These are phyloP conservation scores for Ascochyta pisi DNA, from an alignment of 2,329 filamentous ascomycete species.

Conservation along the genomic window DNA sequence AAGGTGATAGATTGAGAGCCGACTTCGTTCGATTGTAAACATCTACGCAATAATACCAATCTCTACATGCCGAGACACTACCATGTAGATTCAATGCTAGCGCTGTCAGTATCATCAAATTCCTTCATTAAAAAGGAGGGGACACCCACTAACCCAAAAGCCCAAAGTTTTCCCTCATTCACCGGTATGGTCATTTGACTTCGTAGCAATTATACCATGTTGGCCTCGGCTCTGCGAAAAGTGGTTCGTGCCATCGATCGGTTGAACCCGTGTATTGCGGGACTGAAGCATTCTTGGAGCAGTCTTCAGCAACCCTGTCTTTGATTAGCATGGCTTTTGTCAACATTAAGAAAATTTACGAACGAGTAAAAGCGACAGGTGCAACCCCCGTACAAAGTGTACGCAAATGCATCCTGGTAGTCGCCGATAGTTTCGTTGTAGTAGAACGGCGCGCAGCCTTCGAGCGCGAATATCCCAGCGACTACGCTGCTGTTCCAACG, in stretches of 20 bases:
- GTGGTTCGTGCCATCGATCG: slow-evolving; percentile 12
- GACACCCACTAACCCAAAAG: not conserved
- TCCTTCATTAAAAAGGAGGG: no score
- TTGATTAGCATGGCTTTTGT: not conserved
- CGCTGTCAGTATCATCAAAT: no score
- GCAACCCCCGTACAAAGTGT: slow-evolving; percentile 14
- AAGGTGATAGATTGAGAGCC: no score
- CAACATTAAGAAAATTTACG: not conserved
- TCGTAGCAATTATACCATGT: slow-evolving; percentile 23
- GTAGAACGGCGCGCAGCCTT: slow-evolving; percentile 7
- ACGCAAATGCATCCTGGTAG: slow-evolving; percentile 18
- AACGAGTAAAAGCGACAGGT: slow-evolving; percentile 13
- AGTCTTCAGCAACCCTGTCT: slow-evolving; percentile 1
- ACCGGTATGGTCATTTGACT: not conserved
- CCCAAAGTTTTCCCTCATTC: not conserved
- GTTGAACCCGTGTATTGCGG: slow-evolving; percentile 13
- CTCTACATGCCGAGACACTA: no score
- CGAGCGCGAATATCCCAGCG: slow-evolving; percentile 6
- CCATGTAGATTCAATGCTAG: no score
- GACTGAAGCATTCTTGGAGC: not conserved
- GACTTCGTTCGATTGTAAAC: no score
- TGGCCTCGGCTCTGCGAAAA: slow-evolving; percentile 19
- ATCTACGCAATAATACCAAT: no score
- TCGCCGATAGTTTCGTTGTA: slow-evolving; percentile 8
- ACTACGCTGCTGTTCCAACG: slow-evolving; percentile 10